Evolutionary conservation across 805 yeast species (phyloP).

Genomic region (Candida anglica): DNA sequence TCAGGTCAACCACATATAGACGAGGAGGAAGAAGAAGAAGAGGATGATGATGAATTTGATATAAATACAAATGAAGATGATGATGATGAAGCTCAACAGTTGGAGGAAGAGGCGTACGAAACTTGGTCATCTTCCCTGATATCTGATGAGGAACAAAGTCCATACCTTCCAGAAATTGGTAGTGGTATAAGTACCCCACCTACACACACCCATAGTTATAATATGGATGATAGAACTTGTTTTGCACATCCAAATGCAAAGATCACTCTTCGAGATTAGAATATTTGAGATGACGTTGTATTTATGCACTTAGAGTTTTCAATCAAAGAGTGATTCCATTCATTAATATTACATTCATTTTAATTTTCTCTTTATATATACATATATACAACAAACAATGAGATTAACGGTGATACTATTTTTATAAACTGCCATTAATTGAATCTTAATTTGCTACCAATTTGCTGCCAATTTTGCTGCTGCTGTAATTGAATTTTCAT

Average conservation of each 20-base stretch:
- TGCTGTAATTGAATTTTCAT: no score
- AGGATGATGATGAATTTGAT: constrained; percentile 26
- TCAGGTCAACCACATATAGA: not conserved
- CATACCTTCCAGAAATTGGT: constrained; percentile 26
- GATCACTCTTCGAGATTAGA: constrained; percentile 10
- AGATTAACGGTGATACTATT: no score
- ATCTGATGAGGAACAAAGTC: constrained; percentile 6
- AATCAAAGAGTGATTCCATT: no score
- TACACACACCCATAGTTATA: constrained; percentile 9
- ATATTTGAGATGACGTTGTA: not conserved
- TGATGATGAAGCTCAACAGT: constrained; percentile 6
- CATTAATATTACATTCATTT: no score
- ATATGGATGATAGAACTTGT: constrained; percentile 34
- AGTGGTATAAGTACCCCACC: constrained; percentile 30
- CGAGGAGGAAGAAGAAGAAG: constrained; percentile 1
- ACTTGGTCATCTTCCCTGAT: constrained; percentile 1
- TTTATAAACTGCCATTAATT: no score
- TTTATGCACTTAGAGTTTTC: not conserved
- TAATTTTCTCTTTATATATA: no score
- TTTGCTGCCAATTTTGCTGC: no score
- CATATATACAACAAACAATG: no score
- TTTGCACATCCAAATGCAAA: constrained; percentile 43
- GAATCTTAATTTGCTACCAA: no score
- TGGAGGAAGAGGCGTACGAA: constrained; percentile 2
- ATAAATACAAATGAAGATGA: constrained; percentile 31